These are phyloP conservation scores for Bipolaris bicolor DNA, from an alignment of 2,329 filamentous ascomycete genomes.

Conservation along the genomic window DNA sequence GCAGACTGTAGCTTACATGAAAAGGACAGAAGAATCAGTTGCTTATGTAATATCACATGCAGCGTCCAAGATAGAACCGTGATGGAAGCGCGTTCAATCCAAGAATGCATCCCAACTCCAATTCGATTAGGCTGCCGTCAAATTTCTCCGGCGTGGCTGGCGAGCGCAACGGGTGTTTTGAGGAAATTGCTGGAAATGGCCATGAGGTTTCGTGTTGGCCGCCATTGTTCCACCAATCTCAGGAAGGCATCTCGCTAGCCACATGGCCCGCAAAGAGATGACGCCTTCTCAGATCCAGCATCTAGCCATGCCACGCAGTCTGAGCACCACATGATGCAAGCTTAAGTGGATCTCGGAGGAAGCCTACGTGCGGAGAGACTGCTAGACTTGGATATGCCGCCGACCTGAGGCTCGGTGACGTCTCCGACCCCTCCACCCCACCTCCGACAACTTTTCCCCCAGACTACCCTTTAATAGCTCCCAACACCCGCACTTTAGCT, in stretches of 20 bases:
- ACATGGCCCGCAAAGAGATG: constrained; percentile 1
- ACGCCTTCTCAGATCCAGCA: constrained; percentile 6
- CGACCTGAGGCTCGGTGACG: constrained; percentile 27
- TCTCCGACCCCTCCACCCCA: constrained; percentile 26
- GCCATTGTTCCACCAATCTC: constrained; percentile 17
- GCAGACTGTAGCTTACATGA: not conserved
- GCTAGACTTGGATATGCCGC: constrained; percentile 20
- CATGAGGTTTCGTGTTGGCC: constrained; percentile 4
- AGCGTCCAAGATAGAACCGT: not conserved
- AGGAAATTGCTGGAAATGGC: not conserved
- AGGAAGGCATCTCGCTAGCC: not conserved
- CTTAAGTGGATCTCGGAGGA: constrained; percentile 13
- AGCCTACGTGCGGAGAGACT: constrained; percentile 10
- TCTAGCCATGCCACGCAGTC: not conserved
- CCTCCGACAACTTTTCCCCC: constrained; percentile 23
- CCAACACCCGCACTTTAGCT: not conserved
- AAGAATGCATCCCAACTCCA: not conserved
- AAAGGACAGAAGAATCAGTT: not conserved
- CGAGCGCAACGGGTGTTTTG: not conserved
- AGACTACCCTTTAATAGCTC: constrained; percentile 10
- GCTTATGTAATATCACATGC: constrained; percentile 2
- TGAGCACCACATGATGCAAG: constrained; percentile 10
- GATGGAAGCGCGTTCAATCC: not conserved
- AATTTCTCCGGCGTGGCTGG: not conserved
- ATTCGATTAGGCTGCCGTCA: not conserved